phyloP scores from a whole-genome alignment of 2,329 filamentous ascomycete genomes.

The Epichloe baconii region DNA sequence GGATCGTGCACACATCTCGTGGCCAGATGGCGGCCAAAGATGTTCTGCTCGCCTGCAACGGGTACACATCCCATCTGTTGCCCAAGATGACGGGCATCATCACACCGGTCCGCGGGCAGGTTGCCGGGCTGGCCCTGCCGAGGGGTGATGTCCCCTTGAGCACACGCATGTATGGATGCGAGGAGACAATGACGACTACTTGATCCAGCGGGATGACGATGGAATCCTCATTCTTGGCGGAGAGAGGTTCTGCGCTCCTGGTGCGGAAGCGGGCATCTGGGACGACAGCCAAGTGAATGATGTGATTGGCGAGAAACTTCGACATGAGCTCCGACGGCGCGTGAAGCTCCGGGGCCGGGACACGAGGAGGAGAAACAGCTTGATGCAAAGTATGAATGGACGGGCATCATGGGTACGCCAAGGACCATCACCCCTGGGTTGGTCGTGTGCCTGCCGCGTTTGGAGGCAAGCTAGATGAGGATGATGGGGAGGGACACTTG shows the following conservation, averaged over 20 bases:
- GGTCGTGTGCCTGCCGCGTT: constrained; percentile 45
- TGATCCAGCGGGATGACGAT: constrained; percentile 52
- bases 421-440: constrained; percentile 58
- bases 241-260: constrained; percentile 42
- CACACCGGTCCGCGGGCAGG: constrained; percentile 63
- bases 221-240: constrained; percentile 57
- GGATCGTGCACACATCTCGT: constrained; percentile 53
- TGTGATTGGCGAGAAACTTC: constrained; percentile 42
- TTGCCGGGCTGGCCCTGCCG: constrained; percentile 52
- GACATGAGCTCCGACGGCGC: constrained; percentile 26
- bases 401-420: constrained; percentile 66
- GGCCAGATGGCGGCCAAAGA: constrained; percentile 50
- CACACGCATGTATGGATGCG: constrained; percentile 53
- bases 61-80: constrained; percentile 64
- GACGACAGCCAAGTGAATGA: constrained; percentile 47
- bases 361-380: constrained; percentile 31
- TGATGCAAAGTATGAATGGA: constrained; percentile 52
- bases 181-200: constrained; percentile 49
- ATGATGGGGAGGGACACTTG: constrained; percentile 28
- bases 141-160: constrained; percentile 24
- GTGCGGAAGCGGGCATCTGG: constrained; percentile 36
- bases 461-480: constrained; percentile 26
- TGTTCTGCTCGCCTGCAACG: constrained; percentile 72
- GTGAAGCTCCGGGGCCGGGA: constrained; percentile 27
- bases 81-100: constrained; percentile 58